Percentiles rank a stretch among this genome's conserved stretches.
Evolutionary conservation across 2,329 filamentous ascomycete genomes (phyloP).

Genomic region (Pseudodiploospora longispora): DNA sequence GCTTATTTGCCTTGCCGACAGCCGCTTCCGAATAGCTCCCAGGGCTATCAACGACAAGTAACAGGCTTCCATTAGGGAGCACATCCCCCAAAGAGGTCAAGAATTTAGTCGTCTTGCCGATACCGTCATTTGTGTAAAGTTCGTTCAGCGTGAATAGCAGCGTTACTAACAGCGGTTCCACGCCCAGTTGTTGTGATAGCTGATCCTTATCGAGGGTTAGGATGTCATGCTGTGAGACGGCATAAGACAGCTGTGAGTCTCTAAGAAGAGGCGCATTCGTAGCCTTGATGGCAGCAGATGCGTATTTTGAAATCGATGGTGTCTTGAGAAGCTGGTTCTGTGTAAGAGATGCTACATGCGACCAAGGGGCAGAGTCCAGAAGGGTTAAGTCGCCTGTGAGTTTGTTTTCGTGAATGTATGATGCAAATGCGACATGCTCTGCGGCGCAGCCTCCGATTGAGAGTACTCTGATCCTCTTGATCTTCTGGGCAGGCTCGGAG

Average conservation of each 20-base stretch:
- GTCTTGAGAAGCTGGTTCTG: conserved; percentile 45
- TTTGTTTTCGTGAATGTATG: conserved; percentile 27
- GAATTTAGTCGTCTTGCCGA: conserved; percentile 66
- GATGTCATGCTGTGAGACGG: conserved; percentile 41
- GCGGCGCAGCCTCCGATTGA: conserved; percentile 51
- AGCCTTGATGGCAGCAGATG: conserved; percentile 37
- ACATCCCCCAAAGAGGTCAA: conserved; percentile 58
- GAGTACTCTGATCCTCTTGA: conserved; percentile 34
- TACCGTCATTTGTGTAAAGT: conserved; percentile 71
- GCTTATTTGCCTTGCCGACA: conserved; percentile 52
- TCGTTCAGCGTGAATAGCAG: conserved; percentile 95
- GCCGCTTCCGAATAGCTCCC: conserved; percentile 84
- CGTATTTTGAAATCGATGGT: conserved; percentile 43
- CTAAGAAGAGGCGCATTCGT: conserved; percentile 37
- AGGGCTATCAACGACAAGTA: conserved; percentile 86
- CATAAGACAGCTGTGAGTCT: conserved; percentile 27
- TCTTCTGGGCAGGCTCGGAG: conserved; percentile 3
- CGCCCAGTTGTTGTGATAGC: conserved; percentile 24
- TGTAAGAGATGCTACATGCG: conserved; percentile 50
- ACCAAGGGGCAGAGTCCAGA: conserved; percentile 82
- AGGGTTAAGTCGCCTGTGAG: conserved; percentile 43
- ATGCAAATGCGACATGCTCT: conserved; percentile 50
- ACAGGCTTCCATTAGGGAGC: conserved; percentile 51
- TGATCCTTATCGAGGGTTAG: conserved; percentile 31
- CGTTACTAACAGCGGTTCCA: conserved; percentile 54